These are phyloP conservation scores for Oligophagozyma castellii DNA, from an alignment of 1,139 yeast species.

Conservation along the genomic window DNA sequence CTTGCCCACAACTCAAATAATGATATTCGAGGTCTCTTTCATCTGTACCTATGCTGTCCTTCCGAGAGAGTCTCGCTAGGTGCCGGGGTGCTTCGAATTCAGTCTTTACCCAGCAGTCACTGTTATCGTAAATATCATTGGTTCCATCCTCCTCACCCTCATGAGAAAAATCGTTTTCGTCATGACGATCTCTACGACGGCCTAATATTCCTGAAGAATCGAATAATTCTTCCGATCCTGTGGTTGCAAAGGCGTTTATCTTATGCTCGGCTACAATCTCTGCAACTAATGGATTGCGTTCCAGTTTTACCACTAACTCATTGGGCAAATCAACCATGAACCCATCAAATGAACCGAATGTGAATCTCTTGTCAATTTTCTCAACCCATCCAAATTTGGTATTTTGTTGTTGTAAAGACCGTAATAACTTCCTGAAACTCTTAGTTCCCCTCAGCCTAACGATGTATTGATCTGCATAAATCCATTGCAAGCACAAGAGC, in stretches of 20 bases:
- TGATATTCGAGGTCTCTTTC: slow-evolving; percentile 25
- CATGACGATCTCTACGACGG: slow-evolving; percentile 11
- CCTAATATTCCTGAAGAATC: slow-evolving; percentile 13
- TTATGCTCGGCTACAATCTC: slow-evolving; percentile 46
- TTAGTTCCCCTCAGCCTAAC: slow-evolving; percentile 17
- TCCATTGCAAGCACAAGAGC: background rate
- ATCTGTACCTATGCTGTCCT: slow-evolving; percentile 17
- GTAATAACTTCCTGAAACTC: slow-evolving; percentile 14
- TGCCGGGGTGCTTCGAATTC: slow-evolving; percentile 55
- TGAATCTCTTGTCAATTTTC: slow-evolving; percentile 24
- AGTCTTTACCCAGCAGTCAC: slow-evolving; percentile 24
- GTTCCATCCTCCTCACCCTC: slow-evolving; percentile 5
- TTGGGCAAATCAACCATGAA: slow-evolving; percentile 46
- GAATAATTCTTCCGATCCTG: slow-evolving; percentile 16
- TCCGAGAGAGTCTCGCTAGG: slow-evolving; percentile 48
- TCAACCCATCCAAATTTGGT: slow-evolving; percentile 17
- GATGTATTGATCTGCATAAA: slow-evolving; percentile 15
- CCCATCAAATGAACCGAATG: slow-evolving; percentile 51
- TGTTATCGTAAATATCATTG: slow-evolving; percentile 5
- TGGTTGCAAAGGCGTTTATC: slow-evolving; percentile 36
- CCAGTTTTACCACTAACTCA: slow-evolving; percentile 34
- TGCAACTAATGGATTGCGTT: slow-evolving; percentile 35
- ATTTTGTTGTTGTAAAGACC: slow-evolving; percentile 10
- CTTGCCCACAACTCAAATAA: slow-evolving; percentile 31
- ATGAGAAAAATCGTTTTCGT: slow-evolving; percentile 3